Evolutionary conservation across 192 early-diverging fungal genomes (phyloP), one percentile per base, ranked within the genome.

Genomic region (Dissophora ornata): DNA sequence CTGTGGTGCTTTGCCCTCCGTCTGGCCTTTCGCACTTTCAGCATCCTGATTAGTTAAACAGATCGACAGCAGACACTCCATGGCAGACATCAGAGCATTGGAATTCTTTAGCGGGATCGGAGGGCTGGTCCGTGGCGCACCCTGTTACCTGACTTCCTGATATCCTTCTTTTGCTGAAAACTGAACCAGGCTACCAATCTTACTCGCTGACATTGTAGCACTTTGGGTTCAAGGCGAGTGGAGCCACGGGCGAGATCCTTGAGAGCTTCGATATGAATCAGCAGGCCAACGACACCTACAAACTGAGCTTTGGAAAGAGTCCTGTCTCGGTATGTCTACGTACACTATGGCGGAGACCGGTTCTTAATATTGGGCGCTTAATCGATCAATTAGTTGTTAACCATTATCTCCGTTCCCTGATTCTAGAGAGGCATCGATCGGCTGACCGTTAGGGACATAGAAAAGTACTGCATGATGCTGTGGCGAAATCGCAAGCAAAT

Each of bases 231-330:
- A 86, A 87, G 34, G 64, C 81, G n/a, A 87, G 91, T n/a, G 71
- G 82, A 8, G 71, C 81, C 29, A 38, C 71, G 6, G 83, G 85
- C 36, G 30, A 86, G 26, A 91, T 97, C 30, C 81, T 91, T 4
- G 88, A 87, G 18, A 87, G 92, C 26, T 97, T 96, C 77, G 96
- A 97, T 80, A 92, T 97, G 61, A 97, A 96, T 81, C 79, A 81
- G n/a, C 86, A 93, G 26, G 93, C 93, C 29, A 96, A 97, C 85
- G 67, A 81, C 0, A 87, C 88, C 7, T 90, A 92, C 70, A 83
- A 66, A 55, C 81, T 87, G 67, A 92, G 91, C 79, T 91, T 91
- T 60, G 78, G 60, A 16, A 81, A 77, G 19, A 46, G 29, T 22
- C 80, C 83, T 26, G 57, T 80, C 0, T 71, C 69, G 36, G 83